Evolutionary conservation across 2,329 filamentous ascomycete genomes (phyloP).

Genomic region (Penicillium corylophilum): DNA sequence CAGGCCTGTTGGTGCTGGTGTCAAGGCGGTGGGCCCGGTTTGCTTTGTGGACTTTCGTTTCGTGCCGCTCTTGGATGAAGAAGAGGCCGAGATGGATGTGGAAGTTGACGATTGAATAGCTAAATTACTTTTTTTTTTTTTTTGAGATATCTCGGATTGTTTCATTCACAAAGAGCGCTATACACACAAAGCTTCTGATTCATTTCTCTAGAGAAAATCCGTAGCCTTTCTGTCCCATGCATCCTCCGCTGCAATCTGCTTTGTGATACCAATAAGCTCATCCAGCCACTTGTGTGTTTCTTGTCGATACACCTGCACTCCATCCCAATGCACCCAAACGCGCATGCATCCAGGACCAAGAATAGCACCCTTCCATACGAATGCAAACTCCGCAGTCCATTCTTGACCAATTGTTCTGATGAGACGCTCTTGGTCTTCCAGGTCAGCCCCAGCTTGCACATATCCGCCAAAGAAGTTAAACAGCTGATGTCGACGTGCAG

Average conservation of each 20-base stretch:
- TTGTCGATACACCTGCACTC: no score
- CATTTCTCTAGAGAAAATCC: background rate
- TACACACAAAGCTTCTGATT: background rate
- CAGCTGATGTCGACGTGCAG: no score
- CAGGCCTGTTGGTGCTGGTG: constrained; percentile 22
- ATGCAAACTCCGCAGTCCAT: no score
- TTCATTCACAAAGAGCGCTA: background rate
- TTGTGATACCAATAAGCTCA: background rate
- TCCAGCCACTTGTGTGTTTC: no score
- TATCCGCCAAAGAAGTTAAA: no score
- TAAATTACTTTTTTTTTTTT: background rate
- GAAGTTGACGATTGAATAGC: constrained; percentile 13
- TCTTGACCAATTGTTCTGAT: no score
- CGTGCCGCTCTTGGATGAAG: constrained; percentile 46
- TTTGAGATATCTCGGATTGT: background rate
- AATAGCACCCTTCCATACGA: no score
- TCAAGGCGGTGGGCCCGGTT: constrained; percentile 32
- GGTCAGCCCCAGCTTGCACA: no score
- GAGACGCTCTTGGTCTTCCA: no score
- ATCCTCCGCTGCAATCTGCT: background rate
- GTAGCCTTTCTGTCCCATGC: background rate
- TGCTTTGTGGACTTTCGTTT: constrained; percentile 51
- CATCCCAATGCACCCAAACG: no score
- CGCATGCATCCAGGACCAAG: no score
- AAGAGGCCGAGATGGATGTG: constrained; percentile 31